Conservation (phyloP, 2,329 filamentous ascomycete genomes). For the Diplodia corticola region DNA sequence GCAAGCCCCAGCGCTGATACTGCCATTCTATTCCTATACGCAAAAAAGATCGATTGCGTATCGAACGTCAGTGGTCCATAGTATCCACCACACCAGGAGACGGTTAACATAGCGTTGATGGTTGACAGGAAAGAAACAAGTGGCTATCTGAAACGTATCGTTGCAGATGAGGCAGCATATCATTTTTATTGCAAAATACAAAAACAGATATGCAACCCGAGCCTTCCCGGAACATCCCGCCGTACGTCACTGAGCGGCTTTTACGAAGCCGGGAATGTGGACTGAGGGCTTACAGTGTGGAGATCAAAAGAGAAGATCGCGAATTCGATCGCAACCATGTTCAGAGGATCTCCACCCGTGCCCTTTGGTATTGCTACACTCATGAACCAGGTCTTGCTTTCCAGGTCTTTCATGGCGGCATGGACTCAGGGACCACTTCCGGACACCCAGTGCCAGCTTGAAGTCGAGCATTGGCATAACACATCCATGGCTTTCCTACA, state of each 20-base stretch:
- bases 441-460: slow-evolving; percentile 27
- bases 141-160: neutral
- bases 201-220: slow-evolving; percentile 24
- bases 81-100: slow-evolving; percentile 30
- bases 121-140: neutral
- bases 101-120: too few species aligned
- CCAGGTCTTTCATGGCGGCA: neutral
- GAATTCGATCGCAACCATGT: neutral
- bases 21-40: slow-evolving; percentile 33
- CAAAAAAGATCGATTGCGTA: slow-evolving; percentile 31
- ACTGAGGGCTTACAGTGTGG: neutral
- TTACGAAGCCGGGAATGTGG: rapidly evolving
- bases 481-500: slow-evolving; percentile 25
- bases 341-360: rapidly evolving
- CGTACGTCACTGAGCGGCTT: neutral
- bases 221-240: neutral
- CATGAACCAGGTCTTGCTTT: neutral
- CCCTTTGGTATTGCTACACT: neutral
- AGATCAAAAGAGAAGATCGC: neutral
- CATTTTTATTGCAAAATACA: slow-evolving; percentile 22
- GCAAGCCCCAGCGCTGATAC: slow-evolving; percentile 33
- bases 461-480: slow-evolving; percentile 24
- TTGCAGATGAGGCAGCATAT: slow-evolving; percentile 17
- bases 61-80: slow-evolving; percentile 34
- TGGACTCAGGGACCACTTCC: slow-evolving; percentile 25